Evolutionary conservation across 2,329 filamentous ascomycete species (phyloP).

Genomic region (Penicillium sp.): DNA sequence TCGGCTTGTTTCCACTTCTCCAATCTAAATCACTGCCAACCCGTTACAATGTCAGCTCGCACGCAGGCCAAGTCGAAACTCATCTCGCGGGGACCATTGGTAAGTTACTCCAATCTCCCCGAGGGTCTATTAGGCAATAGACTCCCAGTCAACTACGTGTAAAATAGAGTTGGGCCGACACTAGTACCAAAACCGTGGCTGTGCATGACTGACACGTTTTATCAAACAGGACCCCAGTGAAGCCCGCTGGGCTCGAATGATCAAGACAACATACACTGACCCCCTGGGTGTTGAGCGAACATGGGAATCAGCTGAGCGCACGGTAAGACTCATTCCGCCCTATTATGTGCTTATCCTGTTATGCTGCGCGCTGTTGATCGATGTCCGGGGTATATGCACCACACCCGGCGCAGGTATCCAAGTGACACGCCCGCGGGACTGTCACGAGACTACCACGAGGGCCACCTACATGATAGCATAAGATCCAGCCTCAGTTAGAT

Average conservation of each 20-base stretch:
- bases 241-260: slow-evolving; percentile 45
- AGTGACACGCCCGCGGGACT: not conserved
- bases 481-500: not conserved
- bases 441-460: not conserved
- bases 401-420: not conserved
- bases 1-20: not conserved
- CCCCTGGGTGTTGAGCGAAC: slow-evolving; percentile 44
- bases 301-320: slow-evolving; percentile 49
- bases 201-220: not conserved
- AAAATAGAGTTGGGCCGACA: not conserved
- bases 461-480: not conserved
- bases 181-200: not conserved
- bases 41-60: slow-evolving; percentile 22
- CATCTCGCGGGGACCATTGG: slow-evolving; percentile 36
- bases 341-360: slow-evolving; percentile 4
- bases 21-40: not conserved
- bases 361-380: not conserved
- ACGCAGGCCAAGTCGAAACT: slow-evolving; percentile 31
- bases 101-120: slow-evolving; percentile 19
- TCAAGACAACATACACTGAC: slow-evolving; percentile 46
- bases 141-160: not conserved
- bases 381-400: not conserved
- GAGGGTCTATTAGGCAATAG: not conserved
- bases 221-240: slow-evolving; percentile 37
- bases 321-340: slow-evolving; percentile 30